phyloP scores from a whole-genome alignment of 169 alveolate species.

The Eimeria sp. region DNA sequence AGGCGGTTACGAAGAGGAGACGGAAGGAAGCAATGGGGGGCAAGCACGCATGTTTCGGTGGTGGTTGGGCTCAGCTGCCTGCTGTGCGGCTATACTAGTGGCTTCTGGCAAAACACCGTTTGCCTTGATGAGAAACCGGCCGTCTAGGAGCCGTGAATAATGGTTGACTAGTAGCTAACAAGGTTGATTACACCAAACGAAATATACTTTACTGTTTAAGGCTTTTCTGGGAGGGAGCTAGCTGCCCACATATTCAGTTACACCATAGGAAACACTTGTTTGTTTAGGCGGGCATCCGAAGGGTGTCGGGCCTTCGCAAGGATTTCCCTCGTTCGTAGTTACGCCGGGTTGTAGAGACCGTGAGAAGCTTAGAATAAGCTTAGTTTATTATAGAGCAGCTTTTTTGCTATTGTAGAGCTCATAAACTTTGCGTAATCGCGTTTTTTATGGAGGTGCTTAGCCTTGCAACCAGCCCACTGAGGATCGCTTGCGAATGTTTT shows the following conservation, averaged over 20 bases:
- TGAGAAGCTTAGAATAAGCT: neutral
- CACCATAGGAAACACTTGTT: neutral
- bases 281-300: neutral
- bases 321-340: neutral
- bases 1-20: neutral
- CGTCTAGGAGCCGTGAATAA: neutral
- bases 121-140: neutral
- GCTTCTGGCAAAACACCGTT: slow-evolving; percentile 58
- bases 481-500: neutral
- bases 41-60: neutral
- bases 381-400: too few relatives aligned
- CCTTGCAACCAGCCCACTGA: neutral
- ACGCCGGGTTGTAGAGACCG: neutral
- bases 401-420: neutral
- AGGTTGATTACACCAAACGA: neutral
- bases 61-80: slow-evolving; percentile 72
- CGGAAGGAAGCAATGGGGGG: neutral
- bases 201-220: neutral
- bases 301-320: neutral
- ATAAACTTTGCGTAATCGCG: neutral
- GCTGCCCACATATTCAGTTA: neutral
- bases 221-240: neutral
- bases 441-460: neutral
- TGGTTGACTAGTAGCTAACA: neutral
- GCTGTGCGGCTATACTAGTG: slow-evolving; percentile 7